phyloP scores from a whole-genome alignment of 331 rosid genomes.

The Cydonia oblonga region DNA sequence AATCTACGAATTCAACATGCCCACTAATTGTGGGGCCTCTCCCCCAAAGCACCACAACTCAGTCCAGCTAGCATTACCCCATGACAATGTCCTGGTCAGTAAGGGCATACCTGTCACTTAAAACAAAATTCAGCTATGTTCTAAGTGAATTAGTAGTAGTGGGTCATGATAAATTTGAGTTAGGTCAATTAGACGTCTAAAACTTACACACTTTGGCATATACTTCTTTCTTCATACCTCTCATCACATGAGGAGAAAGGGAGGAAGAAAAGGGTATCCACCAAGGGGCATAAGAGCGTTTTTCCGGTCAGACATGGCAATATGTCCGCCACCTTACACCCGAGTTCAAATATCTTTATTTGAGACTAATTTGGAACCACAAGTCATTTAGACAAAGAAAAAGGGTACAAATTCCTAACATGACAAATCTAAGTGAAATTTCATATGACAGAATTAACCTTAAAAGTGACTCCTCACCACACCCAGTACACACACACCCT shows the following conservation, averaged over 20 bases:
- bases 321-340: too few species aligned
- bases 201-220: too few species aligned
- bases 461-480: constrained; percentile 23
- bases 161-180: too few species aligned
- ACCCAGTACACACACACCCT: constrained; percentile 2
- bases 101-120: background rate
- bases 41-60: constrained; percentile 21
- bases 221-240: too few species aligned
- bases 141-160: background rate
- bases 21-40: constrained; percentile 28
- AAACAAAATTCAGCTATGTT: background rate
- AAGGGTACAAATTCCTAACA: background rate
- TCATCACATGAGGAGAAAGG: too few species aligned
- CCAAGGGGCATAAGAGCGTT: too few species aligned
- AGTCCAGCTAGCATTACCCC: constrained; percentile 38
- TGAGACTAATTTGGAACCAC: background rate
- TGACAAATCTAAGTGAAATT: background rate
- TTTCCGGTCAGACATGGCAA: too few species aligned
- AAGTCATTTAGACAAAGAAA: background rate
- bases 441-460: constrained; percentile 24
- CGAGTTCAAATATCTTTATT: too few species aligned
- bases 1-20: constrained; percentile 11
- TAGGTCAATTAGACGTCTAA: too few species aligned
- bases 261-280: too few species aligned
- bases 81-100: constrained; percentile 9